Evolutionary conservation across 129 eudicot genomes (phyloP), one percentile per base, ranked within the genome.

Genomic region (Saussurea involucrata): DNA sequence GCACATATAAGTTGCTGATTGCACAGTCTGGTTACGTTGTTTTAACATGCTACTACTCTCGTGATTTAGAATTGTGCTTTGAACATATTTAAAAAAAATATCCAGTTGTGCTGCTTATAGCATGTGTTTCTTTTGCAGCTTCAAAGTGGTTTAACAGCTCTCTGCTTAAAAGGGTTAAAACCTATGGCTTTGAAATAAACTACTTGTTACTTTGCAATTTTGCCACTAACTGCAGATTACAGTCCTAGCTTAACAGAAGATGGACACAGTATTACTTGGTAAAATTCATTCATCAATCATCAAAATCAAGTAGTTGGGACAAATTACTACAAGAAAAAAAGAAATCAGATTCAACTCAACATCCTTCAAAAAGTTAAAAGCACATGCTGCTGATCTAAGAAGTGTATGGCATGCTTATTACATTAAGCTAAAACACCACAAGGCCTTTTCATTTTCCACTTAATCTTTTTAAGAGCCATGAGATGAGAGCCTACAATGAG

Each of bases 391-490:
- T 17, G 22, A 44, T 22, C 58, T 8, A 0, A 25, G 28, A 40
- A 40, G 22, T 60, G 28, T 20, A 33, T 64, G 22, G 20, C 63
- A 65, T 75, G 27, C 64, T 40, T 40, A 65, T n/a, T 42, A 65
- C 65, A 63, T 64, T 40, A 49, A 49, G 58, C 58, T 49, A 49
- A 49, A 49, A 17, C 58, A 49, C 58, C 58, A 49, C 17, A 17
- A 24, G 37, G 64, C 36, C 27, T 74, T 74, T 22, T 15, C 36
- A 75, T 40, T 8, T 42, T 42, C 72, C 42, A 75, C 79, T 75
- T 75, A 24, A 28, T 32, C 25, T n/a, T 25, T 5, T 25, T 36
- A 37, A 63, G 71, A 75, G 65, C 28, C 71, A 63, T 3, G 3
- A 27, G 3, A n/a, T 37, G 61, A 46, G 11, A 75, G n/a, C 79